These are phyloP conservation scores for Spiraea crenata DNA, from an alignment of 331 rosid species.

Conservation along the genomic window DNA sequence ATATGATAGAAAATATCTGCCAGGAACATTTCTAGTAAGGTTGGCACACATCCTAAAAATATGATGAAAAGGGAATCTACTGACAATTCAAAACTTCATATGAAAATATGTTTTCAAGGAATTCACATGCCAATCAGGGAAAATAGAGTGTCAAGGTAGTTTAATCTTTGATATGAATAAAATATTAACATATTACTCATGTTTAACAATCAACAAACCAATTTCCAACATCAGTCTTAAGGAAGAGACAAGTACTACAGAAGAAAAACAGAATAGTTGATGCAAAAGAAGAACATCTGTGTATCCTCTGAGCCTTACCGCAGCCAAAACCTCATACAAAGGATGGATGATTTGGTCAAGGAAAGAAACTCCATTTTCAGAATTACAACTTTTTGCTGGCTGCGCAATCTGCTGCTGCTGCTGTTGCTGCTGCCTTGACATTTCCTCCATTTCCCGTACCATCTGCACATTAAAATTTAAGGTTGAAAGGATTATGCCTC, in stretches of 20 bases:
- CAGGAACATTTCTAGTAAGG: no score
- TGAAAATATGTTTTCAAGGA: background rate
- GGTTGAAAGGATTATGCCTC: slow-evolving; percentile 5
- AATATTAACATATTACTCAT: no score
- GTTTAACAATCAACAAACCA: no score
- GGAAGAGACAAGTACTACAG: slow-evolving; percentile 4
- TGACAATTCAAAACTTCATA: no score
- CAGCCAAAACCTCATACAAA: slow-evolving; percentile 71
- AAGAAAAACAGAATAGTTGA: background rate
- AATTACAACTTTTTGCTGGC: slow-evolving; percentile 80
- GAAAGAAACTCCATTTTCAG: slow-evolving; percentile 67
- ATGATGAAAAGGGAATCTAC: no score
- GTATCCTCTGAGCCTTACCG: slow-evolving; percentile 50
- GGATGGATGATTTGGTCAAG: slow-evolving; percentile 78
- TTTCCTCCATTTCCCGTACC: slow-evolving; percentile 96
- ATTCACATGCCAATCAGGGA: background rate
- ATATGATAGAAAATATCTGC: no score
- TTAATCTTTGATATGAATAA: background rate
- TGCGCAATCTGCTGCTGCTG: slow-evolving; percentile 59
- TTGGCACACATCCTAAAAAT: no score
- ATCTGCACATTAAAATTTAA: slow-evolving; percentile 54
- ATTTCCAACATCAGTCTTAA: background rate
- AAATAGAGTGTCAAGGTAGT: background rate
- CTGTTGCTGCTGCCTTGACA: slow-evolving; percentile 60
- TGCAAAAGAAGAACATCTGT: background rate